Evolutionary conservation across 2,329 filamentous ascomycete genomes (phyloP).

Genomic region (Pleomassaria siparia): DNA sequence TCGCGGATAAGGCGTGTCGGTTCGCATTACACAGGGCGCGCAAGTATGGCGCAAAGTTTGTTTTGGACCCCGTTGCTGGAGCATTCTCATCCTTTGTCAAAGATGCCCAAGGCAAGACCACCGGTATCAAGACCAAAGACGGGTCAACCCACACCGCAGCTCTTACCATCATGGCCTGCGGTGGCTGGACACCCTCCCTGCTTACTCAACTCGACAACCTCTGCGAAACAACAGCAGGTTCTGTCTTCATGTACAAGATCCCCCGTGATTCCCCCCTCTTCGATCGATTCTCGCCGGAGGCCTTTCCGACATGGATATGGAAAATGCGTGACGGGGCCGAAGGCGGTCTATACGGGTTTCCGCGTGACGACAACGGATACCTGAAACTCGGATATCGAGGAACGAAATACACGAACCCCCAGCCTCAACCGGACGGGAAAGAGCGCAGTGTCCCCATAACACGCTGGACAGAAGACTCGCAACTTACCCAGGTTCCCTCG

Average conservation of each 20-base stretch:
- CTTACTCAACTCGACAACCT: slow-evolving; percentile 45
- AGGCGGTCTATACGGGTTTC: slow-evolving; percentile 53
- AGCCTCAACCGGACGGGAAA: slow-evolving; percentile 37
- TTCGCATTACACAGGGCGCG: slow-evolving; percentile 49
- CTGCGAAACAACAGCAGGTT: slow-evolving; percentile 56
- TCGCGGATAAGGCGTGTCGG: slow-evolving; percentile 51
- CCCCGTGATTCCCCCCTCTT: slow-evolving; percentile 73
- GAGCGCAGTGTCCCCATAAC: slow-evolving; percentile 48
- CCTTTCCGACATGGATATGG: slow-evolving; percentile 59
- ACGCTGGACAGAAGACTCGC: slow-evolving; percentile 24
- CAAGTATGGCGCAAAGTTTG: slow-evolving; percentile 45
- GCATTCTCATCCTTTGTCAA: slow-evolving; percentile 31
- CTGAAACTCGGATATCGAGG: slow-evolving; percentile 56
- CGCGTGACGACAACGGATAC: slow-evolving; percentile 46
- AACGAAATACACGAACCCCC: slow-evolving; percentile 51
- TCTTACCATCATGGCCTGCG: slow-evolving; percentile 46
- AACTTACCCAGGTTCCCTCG: slow-evolving; percentile 28
- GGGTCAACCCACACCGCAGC: slow-evolving; percentile 35
- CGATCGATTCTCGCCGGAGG: slow-evolving; percentile 47
- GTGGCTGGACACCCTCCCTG: slow-evolving; percentile 49
- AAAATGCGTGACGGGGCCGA: slow-evolving; percentile 49
- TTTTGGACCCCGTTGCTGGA: slow-evolving; percentile 41
- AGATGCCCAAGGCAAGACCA: slow-evolving; percentile 21
- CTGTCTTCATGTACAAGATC: slow-evolving; percentile 69
- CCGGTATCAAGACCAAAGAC: slow-evolving; percentile 46